Evolutionary conservation across 225 moss, liverwort and hornwort genomes (phyloP).

Genomic region (Pseudoscleropodium purum): DNA sequence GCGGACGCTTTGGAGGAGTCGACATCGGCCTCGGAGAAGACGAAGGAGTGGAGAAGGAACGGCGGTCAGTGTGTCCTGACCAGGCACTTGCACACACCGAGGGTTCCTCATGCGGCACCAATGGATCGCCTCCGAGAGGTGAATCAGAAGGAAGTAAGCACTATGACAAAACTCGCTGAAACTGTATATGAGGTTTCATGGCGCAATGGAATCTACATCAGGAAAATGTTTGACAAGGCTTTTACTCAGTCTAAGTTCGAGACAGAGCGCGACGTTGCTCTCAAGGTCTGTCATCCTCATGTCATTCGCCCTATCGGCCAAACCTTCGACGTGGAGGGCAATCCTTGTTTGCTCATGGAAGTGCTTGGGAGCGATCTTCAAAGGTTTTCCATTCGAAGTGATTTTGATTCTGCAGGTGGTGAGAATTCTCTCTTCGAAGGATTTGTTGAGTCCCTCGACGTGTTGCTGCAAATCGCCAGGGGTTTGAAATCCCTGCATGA

Average conservation of each 20-base stretch:
- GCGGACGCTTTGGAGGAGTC: neutral
- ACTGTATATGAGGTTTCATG: neutral
- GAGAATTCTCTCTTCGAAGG: neutral
- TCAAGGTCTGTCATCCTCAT: neutral
- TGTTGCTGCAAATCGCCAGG: neutral
- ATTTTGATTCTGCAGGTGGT: neutral
- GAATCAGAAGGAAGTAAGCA: neutral
- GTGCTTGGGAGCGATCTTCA: neutral
- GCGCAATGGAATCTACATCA: neutral
- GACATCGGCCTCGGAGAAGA: neutral
- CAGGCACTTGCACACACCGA: neutral
- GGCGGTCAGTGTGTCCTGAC: neutral
- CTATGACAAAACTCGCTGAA: neutral
- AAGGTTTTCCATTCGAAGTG: neutral
- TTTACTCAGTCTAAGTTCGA: neutral
- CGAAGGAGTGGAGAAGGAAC: neutral
- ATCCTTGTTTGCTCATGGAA: neutral
- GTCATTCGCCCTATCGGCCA: neutral
- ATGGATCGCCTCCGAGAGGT: neutral
- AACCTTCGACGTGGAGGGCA: neutral
- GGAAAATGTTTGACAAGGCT: rapidly evolving
- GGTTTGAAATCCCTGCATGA: neutral
- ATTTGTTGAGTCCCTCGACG: neutral
- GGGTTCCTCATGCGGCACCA: neutral
- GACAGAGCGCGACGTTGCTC: neutral